phyloP scores from a whole-genome alignment of 2,329 filamentous ascomycete genomes.

The Ambrosiella cleistominuta region DNA sequence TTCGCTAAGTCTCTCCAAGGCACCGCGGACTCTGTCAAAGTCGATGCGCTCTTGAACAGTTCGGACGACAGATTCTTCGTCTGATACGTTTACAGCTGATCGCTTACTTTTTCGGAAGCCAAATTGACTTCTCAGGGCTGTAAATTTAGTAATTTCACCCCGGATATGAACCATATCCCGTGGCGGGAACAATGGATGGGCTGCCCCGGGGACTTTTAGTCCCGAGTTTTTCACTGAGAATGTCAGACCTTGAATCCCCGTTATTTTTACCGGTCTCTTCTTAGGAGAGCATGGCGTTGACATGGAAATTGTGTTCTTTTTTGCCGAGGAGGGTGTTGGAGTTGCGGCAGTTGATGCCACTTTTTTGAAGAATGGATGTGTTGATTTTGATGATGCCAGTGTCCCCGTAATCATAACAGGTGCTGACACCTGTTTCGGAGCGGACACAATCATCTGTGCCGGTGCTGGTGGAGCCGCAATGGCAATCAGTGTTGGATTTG shows the following conservation, averaged over 20 bases:
- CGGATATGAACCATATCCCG: slow-evolving; percentile 47
- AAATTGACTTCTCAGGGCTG: not conserved
- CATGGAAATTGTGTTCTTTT: slow-evolving; percentile 27
- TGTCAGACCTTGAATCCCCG: slow-evolving; percentile 12
- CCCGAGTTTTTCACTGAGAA: slow-evolving; percentile 28
- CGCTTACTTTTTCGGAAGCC: slow-evolving; percentile 31
- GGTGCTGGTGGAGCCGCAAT: not conserved
- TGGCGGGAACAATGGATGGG: slow-evolving; percentile 55
- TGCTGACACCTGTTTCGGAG: slow-evolving; percentile 14
- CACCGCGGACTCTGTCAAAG: slow-evolving; percentile 17
- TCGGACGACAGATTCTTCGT: slow-evolving; percentile 27
- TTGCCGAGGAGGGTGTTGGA: slow-evolving; percentile 11
- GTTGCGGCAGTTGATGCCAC: not conserved
- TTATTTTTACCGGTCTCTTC: slow-evolving; percentile 14
- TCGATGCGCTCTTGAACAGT: slow-evolving; percentile 17
- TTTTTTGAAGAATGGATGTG: slow-evolving; percentile 29
- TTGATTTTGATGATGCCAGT: slow-evolving; percentile 16
- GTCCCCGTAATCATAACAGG: not conserved
- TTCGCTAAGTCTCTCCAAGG: slow-evolving; percentile 20
- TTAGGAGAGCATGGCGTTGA: slow-evolving; percentile 37
- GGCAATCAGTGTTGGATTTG: not conserved
- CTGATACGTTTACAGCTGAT: slow-evolving; percentile 23
- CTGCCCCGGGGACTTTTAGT: slow-evolving; percentile 46
- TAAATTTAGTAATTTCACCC: slow-evolving; percentile 20
- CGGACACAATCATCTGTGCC: not conserved